These are phyloP conservation scores for Suhomyces coccinellae DNA, from an alignment of 1,139 yeast genomes.

Conservation along the genomic window DNA sequence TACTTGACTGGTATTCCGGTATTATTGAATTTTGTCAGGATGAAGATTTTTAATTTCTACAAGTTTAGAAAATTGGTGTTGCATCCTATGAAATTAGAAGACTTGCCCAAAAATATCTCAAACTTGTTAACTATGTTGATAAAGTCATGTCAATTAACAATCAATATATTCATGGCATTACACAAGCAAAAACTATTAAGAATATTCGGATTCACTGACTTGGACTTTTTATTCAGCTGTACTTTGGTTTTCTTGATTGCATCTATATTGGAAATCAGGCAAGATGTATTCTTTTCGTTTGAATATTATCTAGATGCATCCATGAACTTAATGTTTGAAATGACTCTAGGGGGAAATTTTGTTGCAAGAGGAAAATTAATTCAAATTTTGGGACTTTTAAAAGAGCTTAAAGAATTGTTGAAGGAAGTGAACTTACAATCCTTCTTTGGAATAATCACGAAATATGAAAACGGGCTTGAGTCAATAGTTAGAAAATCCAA, in stretches of 20 bases:
- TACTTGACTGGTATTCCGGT: slow-evolving; percentile 32
- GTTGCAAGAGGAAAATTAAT: slow-evolving; percentile 27
- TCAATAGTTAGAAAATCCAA: no score
- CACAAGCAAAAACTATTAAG: slow-evolving; percentile 22
- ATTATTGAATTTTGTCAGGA: slow-evolving; percentile 24
- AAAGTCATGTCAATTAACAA: slow-evolving; percentile 28
- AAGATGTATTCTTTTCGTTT: slow-evolving; percentile 15
- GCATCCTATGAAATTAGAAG: slow-evolving; percentile 10
- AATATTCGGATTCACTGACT: slow-evolving; percentile 30
- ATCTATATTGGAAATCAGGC: slow-evolving; percentile 19
- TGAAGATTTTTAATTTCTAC: slow-evolving; percentile 16
- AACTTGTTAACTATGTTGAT: slow-evolving; percentile 22
- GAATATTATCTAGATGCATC: slow-evolving; percentile 24
- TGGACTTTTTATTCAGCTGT: slow-evolving; percentile 27
- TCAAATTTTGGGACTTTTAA: slow-evolving; percentile 22
- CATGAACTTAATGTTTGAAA: slow-evolving; percentile 23
- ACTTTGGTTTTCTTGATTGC: slow-evolving; percentile 27
- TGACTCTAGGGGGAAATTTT: slow-evolving; percentile 26
- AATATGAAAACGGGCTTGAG: no score
- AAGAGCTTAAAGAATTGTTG: slow-evolving; percentile 13
- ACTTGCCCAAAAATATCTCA: slow-evolving; percentile 24
- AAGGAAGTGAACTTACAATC: slow-evolving; percentile 3
- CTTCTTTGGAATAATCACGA: not conserved
- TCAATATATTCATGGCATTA: slow-evolving; percentile 25
- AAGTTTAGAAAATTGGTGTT: slow-evolving; percentile 6